phyloP scores from a whole-genome alignment of 495 filamentous ascomycete genomes.

The Pyronema domesticum region DNA sequence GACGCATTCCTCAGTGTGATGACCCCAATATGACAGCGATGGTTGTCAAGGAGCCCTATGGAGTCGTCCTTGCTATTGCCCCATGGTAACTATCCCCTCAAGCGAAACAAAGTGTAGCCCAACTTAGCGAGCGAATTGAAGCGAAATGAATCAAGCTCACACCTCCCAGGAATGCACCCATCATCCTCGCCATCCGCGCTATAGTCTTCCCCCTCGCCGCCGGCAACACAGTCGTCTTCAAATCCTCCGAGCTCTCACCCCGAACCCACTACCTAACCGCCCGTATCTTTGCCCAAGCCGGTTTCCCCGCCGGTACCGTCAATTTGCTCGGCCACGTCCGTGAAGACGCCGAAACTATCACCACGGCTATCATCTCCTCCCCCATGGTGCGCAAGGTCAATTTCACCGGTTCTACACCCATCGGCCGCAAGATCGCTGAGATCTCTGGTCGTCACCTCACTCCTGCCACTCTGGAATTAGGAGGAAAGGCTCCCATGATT shows the following conservation, averaged over 20 bases:
- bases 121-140: no score
- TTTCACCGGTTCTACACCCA: slow-evolving; percentile 45
- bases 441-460: slow-evolving; percentile 46
- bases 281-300: slow-evolving; percentile 53
- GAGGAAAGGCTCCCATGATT: slow-evolving; percentile 48
- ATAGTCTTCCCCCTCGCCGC: slow-evolving; percentile 61
- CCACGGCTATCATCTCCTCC: slow-evolving; percentile 37
- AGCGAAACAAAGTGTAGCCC: not conserved
- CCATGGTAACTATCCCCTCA: slow-evolving; percentile 43
- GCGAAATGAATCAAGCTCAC: not conserved
- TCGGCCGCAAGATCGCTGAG: slow-evolving; percentile 40
- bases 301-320: slow-evolving; percentile 42
- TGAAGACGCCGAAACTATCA: slow-evolving; percentile 36
- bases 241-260: slow-evolving; percentile 61
- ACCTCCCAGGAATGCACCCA: slow-evolving; percentile 48
- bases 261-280: slow-evolving; percentile 57
- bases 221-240: slow-evolving; percentile 61
- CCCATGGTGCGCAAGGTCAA: slow-evolving; percentile 43
- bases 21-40: slow-evolving; percentile 34
- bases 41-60: slow-evolving; percentile 64
- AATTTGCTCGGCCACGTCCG: slow-evolving; percentile 39
- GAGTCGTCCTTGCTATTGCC: slow-evolving; percentile 63
- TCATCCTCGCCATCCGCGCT: slow-evolving; percentile 49
- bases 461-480: slow-evolving; percentile 50
- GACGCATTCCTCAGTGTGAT: slow-evolving; percentile 39